Base-by-base conservation (phyloP, 2,329 filamentous ascomycete genomes). In the Peltaster fructicola region DNA sequence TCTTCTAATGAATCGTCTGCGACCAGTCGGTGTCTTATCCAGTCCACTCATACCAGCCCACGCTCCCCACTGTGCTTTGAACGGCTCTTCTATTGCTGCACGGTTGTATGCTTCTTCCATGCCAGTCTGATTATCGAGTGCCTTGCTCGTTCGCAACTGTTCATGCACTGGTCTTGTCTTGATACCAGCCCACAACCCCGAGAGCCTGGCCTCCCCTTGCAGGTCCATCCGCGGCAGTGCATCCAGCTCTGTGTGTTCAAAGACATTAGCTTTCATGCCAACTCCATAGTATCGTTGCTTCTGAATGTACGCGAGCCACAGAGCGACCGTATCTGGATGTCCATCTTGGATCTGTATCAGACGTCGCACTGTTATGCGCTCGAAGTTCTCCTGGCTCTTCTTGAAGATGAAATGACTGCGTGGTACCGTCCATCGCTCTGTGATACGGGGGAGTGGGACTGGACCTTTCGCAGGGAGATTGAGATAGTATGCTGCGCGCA, bases 181-280 rank as follows among this genome's bases (percentile, higher is more conserved):
- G 32, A 45, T 39, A 4, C 42, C 40, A 8, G 49, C 29, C 25
- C 29, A 33, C 23, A 33, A 28, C 23, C 32, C 29, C 11, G 43
- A 37, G 35, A 34, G 29, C 28, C 44, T 39, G 12, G 42, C 46
- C 37, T 50, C 40, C 18, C 34, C 34, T 20, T 52, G 48, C 43
- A 52, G 35, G 17, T 48, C 43, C 30, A 40, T 36, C 11, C 12
- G 14, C 3, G 19, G 19, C 8, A 10, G 10, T 11, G 10, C 19
- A 8, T 14, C 35, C 7, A 42, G 39, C 15, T 47, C 38, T 24
- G 76, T 71, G 52, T 80, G 84, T 47, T 92, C 80, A 72, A 78
- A 98, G 24, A 95, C 67, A 49, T 98, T 93, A 26, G 88, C 88
- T 64, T 98, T 98, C 82, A 98, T 90, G 42, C 88, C 88, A 19